phyloP scores from a whole-genome alignment of 2,329 filamentous ascomycete genomes.

The Neofusicoccum parvum region DNA sequence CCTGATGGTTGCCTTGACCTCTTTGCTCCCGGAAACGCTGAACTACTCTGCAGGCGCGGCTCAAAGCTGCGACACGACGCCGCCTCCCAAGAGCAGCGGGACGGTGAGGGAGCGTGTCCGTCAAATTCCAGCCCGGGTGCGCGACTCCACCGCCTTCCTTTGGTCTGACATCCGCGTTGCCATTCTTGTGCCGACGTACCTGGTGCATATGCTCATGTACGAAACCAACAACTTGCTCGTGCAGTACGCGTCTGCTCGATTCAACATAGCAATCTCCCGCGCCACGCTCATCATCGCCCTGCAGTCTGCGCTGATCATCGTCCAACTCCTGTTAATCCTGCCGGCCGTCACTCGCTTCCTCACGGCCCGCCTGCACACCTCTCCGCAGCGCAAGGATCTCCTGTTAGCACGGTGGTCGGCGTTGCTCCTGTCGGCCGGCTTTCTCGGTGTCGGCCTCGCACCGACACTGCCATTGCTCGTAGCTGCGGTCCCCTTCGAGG shows the following conservation, averaged over 20 bases:
- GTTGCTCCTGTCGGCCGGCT: slow-evolving; percentile 31
- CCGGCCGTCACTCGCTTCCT: slow-evolving; percentile 31
- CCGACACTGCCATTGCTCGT: slow-evolving; percentile 30
- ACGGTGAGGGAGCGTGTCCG: background rate
- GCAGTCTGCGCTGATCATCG: slow-evolving; percentile 30
- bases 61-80: background rate
- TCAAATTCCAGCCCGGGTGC: slow-evolving; percentile 17
- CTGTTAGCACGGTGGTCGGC: slow-evolving; percentile 33
- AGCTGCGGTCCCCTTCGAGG: slow-evolving; percentile 48
- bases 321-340: slow-evolving; percentile 34
- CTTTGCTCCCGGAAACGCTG: slow-evolving; percentile 37
- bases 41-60: slow-evolving; percentile 24
- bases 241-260: slow-evolving; percentile 58
- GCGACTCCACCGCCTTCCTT: slow-evolving; percentile 31
- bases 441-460: slow-evolving; percentile 32
- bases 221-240: slow-evolving; percentile 42
- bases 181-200: slow-evolving; percentile 33
- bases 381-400: slow-evolving; percentile 32
- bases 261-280: slow-evolving; percentile 47
- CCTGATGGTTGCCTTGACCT: slow-evolving; percentile 20
- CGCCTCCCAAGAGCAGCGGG: background rate
- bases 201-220: slow-evolving; percentile 29
- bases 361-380: slow-evolving; percentile 16
- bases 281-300: slow-evolving; percentile 37
- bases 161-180: slow-evolving; percentile 34